Conservation (phyloP, 148 eudicot species). For the Camellia sinensis region DNA sequence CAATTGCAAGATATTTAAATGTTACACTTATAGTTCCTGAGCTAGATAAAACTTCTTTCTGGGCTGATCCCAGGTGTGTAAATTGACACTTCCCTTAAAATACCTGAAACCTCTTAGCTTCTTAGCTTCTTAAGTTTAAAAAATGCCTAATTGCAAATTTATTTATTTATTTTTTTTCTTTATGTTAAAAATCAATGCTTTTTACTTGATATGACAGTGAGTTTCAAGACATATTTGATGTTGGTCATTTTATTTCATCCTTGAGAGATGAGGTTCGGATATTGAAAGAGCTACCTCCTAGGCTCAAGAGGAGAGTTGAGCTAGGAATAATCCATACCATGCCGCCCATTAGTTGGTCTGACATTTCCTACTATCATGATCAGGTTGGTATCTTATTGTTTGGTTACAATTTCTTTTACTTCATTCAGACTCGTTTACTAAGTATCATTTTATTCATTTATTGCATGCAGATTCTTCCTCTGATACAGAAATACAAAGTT, state of each 20-base stretch:
- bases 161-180: neutral
- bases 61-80: conserved; percentile 98
- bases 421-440: neutral
- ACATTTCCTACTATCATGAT: conserved; percentile 73
- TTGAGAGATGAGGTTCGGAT: conserved; percentile 90
- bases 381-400: conserved; percentile 42
- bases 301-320: conserved; percentile 76
- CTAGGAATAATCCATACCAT: conserved; percentile 59
- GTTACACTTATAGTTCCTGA: conserved; percentile 93
- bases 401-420: neutral
- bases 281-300: conserved; percentile 79
- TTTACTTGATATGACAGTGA: conserved; percentile 53
- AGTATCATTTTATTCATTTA: neutral
- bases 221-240: conserved; percentile 91
- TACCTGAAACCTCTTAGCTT: neutral
- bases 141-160: neutral
- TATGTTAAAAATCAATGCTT: neutral
- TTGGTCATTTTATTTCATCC: conserved; percentile 80
- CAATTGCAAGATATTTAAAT: conserved; percentile 96
- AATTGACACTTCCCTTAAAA: conserved; percentile 27
- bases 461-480: conserved; percentile 70
- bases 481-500: conserved; percentile 75
- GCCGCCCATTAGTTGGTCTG: conserved; percentile 96
- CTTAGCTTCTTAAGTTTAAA: conserved; percentile 16
- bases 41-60: conserved; percentile 89